Evolutionary conservation across 2,329 filamentous ascomycete species (phyloP).

Genomic region (Sporothrix curviconia): DNA sequence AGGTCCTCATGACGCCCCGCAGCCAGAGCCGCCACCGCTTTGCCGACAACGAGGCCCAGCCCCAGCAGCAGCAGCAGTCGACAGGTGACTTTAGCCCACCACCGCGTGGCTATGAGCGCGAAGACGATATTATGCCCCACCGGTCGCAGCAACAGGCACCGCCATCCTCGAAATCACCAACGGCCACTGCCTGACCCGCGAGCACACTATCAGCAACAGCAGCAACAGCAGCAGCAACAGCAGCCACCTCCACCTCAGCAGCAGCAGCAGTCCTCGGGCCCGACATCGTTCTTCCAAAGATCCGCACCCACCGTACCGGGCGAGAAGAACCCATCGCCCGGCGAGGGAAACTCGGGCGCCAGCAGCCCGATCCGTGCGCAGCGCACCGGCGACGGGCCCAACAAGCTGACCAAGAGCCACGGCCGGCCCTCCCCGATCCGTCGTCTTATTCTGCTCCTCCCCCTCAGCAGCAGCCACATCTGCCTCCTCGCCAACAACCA

Average conservation of each 20-base stretch:
- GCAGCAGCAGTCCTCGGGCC: conserved; percentile 1
- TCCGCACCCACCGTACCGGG: conserved; percentile 30
- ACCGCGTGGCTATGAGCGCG: not conserved
- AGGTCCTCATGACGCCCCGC: conserved; percentile 53
- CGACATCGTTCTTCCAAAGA: conserved; percentile 15
- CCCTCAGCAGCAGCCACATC: not conserved
- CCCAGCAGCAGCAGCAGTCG: not conserved
- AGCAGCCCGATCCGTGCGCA: conserved; percentile 15
- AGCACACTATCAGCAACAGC: conserved; percentile 3
- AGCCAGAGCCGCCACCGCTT: conserved; percentile 31
- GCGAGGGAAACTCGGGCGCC: not conserved
- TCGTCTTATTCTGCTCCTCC: conserved; percentile 26
- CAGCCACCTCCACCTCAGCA: not conserved
- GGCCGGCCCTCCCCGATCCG: conserved; percentile 50
- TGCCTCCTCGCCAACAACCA: not conserved
- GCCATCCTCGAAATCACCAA: conserved; percentile 26
- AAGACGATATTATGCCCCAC: conserved; percentile 17
- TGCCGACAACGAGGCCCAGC: conserved; percentile 16
- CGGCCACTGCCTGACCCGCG: conserved; percentile 37
- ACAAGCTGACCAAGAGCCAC: conserved; percentile 30
- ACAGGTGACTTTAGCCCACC: not conserved
- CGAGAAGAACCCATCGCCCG: conserved; percentile 21
- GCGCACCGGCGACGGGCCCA: conserved; percentile 23
- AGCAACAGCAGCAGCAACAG: conserved; percentile 14
- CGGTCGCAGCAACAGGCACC: conserved; percentile 17